Conservation (phyloP, 2,329 filamentous ascomycete species). For the Emericellopsis atlantica region DNA sequence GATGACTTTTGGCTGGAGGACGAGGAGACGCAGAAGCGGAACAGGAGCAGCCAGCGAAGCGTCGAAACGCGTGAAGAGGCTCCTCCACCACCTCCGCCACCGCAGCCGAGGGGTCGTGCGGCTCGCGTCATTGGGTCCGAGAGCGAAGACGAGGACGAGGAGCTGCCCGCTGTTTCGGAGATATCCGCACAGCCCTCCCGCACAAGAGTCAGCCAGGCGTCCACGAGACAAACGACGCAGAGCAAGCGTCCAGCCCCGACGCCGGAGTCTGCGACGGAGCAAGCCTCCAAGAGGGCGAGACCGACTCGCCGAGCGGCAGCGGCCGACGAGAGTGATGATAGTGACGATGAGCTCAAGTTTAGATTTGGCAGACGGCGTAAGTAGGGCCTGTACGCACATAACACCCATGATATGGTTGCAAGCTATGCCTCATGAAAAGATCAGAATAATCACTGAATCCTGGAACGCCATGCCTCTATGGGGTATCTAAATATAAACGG, state of each 20-base stretch:
- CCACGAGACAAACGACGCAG: constrained; percentile 10
- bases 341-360: constrained; percentile 44
- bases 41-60: not conserved
- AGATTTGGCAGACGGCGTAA: constrained; percentile 38
- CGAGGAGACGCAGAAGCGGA: constrained; percentile 11
- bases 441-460: too few species aligned
- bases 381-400: not conserved
- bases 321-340: constrained; percentile 29
- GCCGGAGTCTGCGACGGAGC: constrained; percentile 16
- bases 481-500: constrained; percentile 15
- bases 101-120: not conserved
- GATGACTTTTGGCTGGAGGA: constrained; percentile 66
- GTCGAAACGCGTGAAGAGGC: not conserved
- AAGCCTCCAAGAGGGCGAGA: constrained; percentile 11
- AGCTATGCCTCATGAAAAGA: too few species aligned
- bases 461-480: constrained; percentile 6
- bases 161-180: not conserved
- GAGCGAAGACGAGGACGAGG: not conserved
- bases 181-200: constrained; percentile 2
- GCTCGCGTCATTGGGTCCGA: constrained; percentile 3
- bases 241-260: constrained; percentile 19
- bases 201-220: constrained; percentile 11
- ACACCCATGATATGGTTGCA: too few species aligned
- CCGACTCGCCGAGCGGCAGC: constrained; percentile 18
- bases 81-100: not conserved